A percentile compares a stretch with the other conserved stretches of the same genome.
phyloP scores from a whole-genome alignment of 1,139 yeast species.

The Debaryomyces fabryi region DNA sequence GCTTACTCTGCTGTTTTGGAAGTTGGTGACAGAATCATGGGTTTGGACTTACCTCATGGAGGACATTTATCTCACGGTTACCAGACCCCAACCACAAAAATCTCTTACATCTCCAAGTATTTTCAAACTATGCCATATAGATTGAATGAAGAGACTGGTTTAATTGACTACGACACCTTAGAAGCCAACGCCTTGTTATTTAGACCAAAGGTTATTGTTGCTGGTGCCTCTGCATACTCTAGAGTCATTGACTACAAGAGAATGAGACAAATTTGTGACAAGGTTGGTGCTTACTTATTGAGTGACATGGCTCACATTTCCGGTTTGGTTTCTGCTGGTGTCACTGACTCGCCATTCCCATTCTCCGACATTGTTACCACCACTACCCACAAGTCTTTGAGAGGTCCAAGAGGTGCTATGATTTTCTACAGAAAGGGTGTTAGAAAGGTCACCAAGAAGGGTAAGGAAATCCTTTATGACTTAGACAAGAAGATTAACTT shows the following conservation, averaged over 20 bases:
- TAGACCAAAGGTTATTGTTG: slow-evolving; percentile 93
- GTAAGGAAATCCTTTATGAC: slow-evolving; percentile 84
- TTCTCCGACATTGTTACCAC: slow-evolving; percentile 95
- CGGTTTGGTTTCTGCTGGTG: slow-evolving; percentile 92
- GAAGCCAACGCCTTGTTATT: slow-evolving; percentile 81
- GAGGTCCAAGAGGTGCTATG: slow-evolving; percentile 99
- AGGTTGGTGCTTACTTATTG: slow-evolving; percentile 88
- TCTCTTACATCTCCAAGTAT: slow-evolving; percentile 87
- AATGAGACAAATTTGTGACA: slow-evolving; percentile 87
- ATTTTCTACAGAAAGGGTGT: slow-evolving; percentile 94
- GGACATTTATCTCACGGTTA: slow-evolving; percentile 97
- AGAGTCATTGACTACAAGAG: slow-evolving; percentile 88
- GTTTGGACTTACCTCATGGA: slow-evolving; percentile 95
- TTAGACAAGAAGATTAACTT: slow-evolving; percentile 90
- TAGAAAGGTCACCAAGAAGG: slow-evolving; percentile 81
- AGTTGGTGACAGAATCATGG: slow-evolving; percentile 94
- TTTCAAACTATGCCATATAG: slow-evolving; percentile 98
- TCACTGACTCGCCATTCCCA: slow-evolving; percentile 90
- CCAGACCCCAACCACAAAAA: slow-evolving; percentile 86
- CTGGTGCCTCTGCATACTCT: slow-evolving; percentile 96
- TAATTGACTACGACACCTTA: slow-evolving; percentile 88
- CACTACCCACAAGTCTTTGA: slow-evolving; percentile 93
- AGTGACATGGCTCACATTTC: slow-evolving; percentile 98
- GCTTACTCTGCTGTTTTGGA: slow-evolving; percentile 91
- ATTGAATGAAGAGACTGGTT: slow-evolving; percentile 79